A percentile compares a stretch with the other conserved stretches of the same genome.
These are phyloP conservation scores for Mortierella sp. DNA, from an alignment of 371 early-diverging fungal species.

Conservation along the genomic window DNA sequence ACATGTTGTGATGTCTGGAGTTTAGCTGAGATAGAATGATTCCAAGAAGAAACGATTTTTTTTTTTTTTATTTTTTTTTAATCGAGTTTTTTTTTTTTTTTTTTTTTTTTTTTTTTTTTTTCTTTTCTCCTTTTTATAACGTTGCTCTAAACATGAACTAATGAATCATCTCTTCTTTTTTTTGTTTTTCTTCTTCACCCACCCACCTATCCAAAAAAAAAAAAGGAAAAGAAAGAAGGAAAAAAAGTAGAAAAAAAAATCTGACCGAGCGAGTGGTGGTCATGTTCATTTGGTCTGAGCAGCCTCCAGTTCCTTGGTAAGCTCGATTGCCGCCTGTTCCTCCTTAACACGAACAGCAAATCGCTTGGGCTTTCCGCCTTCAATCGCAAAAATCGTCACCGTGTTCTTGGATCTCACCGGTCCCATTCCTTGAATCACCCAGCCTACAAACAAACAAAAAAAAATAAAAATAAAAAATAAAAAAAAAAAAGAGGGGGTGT, in stretches of 20 bases:
- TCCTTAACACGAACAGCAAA: conserved; percentile 42
- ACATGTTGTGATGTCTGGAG: too few species aligned
- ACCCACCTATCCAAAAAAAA: too few species aligned
- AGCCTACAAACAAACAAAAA: conserved; percentile 17
- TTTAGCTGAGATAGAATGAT: too few species aligned
- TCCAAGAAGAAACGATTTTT: too few species aligned
- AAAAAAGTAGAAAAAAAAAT: too few species aligned
- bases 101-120: conserved; percentile 4
- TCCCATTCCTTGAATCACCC: conserved; percentile 38
- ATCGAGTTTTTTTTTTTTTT: conserved; percentile 5
- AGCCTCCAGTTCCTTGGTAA: conserved; percentile 20
- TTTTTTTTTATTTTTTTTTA: too few species aligned
- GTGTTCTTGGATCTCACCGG: conserved; percentile 22
- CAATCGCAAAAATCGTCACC: conserved; percentile 35
- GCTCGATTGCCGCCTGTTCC: conserved; percentile 23
- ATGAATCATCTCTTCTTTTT: too few species aligned
- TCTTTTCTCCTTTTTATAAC: conserved; percentile 7
- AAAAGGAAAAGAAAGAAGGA: too few species aligned
- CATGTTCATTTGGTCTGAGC: too few species aligned
- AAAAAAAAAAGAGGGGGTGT: not conserved
- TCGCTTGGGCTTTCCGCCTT: conserved; percentile 33
- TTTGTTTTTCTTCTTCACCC: too few species aligned
- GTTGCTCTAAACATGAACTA: too few species aligned
- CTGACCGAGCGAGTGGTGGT: too few species aligned
- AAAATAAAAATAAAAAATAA: not conserved